Percentiles rank a stretch among this genome's conserved stretches.
phyloP scores from a whole-genome alignment of 305 asterid species.

The Fraxinus angustifolia region DNA sequence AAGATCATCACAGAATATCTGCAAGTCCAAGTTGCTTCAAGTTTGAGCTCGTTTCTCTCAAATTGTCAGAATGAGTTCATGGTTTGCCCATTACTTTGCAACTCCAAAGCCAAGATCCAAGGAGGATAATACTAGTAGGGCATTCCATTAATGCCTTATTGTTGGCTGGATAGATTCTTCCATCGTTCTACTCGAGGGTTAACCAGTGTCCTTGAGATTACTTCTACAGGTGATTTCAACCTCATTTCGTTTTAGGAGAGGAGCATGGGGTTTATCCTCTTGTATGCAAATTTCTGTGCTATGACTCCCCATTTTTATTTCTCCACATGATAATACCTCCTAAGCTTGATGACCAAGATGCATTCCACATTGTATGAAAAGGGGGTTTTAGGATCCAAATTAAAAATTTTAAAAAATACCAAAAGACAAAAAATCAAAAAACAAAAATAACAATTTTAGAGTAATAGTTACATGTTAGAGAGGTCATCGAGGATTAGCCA shows the following conservation, averaged over 20 bases:
- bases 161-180: not conserved
- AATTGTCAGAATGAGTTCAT: not conserved
- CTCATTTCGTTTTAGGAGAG: not conserved
- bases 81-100: not conserved
- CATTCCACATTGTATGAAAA: not conserved
- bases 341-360: not conserved
- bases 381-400: too few relatives aligned
- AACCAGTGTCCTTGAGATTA: not conserved
- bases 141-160: not conserved
- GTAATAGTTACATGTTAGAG: constrained; percentile 30
- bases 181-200: not conserved
- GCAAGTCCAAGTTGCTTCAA: not conserved
- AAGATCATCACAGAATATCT: not conserved
- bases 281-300: not conserved
- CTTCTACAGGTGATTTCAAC: not conserved
- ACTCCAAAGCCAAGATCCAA: not conserved
- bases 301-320: not conserved
- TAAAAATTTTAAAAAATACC: too few relatives aligned
- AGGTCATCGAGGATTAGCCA: constrained; percentile 13
- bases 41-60: not conserved
- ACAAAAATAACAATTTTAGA: not conserved
- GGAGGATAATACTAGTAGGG: not conserved
- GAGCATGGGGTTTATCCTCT: not conserved
- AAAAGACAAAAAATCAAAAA: not conserved
- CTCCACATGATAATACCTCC: not conserved